phyloP scores from a whole-genome alignment of 116 monocot genomes.

The Cymodocea nodosa region DNA sequence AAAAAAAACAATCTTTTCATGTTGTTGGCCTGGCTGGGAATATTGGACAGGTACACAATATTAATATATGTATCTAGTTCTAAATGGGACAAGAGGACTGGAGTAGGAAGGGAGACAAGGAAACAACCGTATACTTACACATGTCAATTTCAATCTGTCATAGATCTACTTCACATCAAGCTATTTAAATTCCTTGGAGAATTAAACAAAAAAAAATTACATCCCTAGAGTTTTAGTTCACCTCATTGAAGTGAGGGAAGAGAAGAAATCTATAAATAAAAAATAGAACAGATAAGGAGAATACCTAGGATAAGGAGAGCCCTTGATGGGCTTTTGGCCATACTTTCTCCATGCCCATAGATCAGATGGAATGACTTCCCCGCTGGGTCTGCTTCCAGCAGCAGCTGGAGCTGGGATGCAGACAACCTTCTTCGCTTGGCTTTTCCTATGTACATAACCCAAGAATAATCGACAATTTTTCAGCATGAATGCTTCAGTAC shows the following conservation, averaged over 20 bases:
- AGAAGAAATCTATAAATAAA: background rate
- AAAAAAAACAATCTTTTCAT: too few relatives aligned
- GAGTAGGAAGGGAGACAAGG: too few relatives aligned
- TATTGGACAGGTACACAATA: too few relatives aligned
- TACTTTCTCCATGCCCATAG: constrained; percentile 99
- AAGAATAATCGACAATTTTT: background rate
- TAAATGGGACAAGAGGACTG: too few relatives aligned
- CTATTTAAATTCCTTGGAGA: background rate
- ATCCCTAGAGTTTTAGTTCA: background rate
- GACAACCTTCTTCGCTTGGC: constrained; percentile 88
- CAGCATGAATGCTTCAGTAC: background rate
- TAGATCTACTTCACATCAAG: background rate
- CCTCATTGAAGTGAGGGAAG: constrained; percentile 1
- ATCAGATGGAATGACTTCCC: constrained; percentile 89
- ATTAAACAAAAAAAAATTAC: constrained; percentile 3
- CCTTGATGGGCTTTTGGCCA: constrained; percentile 97
- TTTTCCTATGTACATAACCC: constrained; percentile 35
- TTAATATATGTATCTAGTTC: too few relatives aligned
- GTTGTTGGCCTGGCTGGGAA: too few relatives aligned
- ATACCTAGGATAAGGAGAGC: constrained; percentile 95
- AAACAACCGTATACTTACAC: background rate
- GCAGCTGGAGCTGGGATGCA: constrained; percentile 88
- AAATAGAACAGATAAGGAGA: background rate
- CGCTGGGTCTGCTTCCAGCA: constrained; percentile 41
- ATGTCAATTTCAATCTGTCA: background rate